Evolutionary conservation across 345 rosid genomes (phyloP).

Genomic region (Hevea brasiliensis): DNA sequence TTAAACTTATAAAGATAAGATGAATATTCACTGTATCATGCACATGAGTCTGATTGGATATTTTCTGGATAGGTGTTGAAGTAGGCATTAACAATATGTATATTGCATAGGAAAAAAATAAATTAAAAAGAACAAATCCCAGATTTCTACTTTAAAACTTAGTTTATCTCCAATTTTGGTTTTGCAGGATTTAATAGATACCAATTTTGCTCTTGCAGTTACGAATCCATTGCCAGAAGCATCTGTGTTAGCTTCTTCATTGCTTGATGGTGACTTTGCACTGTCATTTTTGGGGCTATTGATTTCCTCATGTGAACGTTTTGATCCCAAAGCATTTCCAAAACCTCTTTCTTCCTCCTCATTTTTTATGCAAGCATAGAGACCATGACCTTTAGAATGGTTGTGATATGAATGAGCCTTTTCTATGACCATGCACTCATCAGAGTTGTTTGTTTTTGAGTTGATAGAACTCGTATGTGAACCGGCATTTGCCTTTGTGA

Average conservation of each 20-base stretch:
- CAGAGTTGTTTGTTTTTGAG: conserved; percentile 42
- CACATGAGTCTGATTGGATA: too few relatives aligned
- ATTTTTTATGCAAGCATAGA: conserved; percentile 29
- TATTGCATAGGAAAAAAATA: background rate
- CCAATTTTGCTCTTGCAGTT: conserved; percentile 87
- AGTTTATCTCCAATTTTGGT: background rate
- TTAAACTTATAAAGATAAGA: background rate
- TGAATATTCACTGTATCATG: background rate
- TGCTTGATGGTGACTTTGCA: conserved; percentile 36
- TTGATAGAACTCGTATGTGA: conserved; percentile 36
- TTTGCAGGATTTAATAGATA: conserved; percentile 24
- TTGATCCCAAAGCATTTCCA: conserved; percentile 46
- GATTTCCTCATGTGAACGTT: conserved; percentile 59
- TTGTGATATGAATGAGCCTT: conserved; percentile 27
- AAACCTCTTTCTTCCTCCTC: conserved; percentile 57
- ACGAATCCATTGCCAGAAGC: conserved; percentile 71
- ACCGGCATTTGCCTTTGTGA: conserved; percentile 37
- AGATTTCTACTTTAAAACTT: background rate
- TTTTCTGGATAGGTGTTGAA: too few relatives aligned
- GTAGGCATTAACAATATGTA: background rate
- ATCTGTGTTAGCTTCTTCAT: conserved; percentile 47
- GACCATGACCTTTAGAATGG: conserved; percentile 32
- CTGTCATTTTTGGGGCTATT: conserved; percentile 41
- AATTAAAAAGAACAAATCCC: background rate
- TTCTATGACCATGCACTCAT: conserved; percentile 53